phyloP scores from a whole-genome alignment of 1,284 basidiomycete genomes.

The Ceratobasidium sp. region DNA sequence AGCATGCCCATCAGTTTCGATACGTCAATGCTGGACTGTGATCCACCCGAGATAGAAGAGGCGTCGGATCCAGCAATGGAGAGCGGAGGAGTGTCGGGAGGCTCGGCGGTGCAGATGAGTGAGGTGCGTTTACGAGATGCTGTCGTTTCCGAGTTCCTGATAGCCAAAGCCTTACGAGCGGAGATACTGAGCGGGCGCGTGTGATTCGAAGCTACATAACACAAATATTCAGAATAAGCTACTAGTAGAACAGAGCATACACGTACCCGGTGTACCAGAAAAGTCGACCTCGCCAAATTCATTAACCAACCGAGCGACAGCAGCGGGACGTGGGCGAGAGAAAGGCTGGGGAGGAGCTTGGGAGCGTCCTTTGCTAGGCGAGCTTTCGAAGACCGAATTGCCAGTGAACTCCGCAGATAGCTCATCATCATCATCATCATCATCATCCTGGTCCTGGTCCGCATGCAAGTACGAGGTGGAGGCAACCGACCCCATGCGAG shows the following conservation, averaged over 20 bases:
- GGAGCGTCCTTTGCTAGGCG: constrained; percentile 22
- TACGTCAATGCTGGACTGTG: constrained; percentile 78
- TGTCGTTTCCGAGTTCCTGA: constrained; percentile 53
- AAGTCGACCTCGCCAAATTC: not conserved
- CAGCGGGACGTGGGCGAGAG: constrained; percentile 27
- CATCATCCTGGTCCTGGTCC: constrained; percentile 51
- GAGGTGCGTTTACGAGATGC: constrained; percentile 69
- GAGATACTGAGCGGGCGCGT: constrained; percentile 15
- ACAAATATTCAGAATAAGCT: not conserved
- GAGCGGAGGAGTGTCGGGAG: constrained; percentile 74
- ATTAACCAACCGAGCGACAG: not conserved
- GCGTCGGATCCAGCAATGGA: constrained; percentile 69
- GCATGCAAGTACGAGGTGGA: constrained; percentile 51
- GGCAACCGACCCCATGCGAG: not conserved
- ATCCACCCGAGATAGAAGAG: constrained; percentile 60
- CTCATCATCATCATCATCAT: constrained; percentile 54
- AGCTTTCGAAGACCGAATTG: constrained; percentile 26
- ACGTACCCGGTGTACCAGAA: constrained; percentile 15
- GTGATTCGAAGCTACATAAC: not conserved
- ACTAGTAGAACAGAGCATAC: not conserved
- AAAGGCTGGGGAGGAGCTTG: constrained; percentile 11
- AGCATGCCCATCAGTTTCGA: constrained; percentile 67
- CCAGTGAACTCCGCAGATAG: constrained; percentile 16
- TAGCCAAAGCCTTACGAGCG: constrained; percentile 8
- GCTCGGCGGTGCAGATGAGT: constrained; percentile 62